Conservation (phyloP, 148 eudicot genomes). For the Dianthus caryophyllus region DNA sequence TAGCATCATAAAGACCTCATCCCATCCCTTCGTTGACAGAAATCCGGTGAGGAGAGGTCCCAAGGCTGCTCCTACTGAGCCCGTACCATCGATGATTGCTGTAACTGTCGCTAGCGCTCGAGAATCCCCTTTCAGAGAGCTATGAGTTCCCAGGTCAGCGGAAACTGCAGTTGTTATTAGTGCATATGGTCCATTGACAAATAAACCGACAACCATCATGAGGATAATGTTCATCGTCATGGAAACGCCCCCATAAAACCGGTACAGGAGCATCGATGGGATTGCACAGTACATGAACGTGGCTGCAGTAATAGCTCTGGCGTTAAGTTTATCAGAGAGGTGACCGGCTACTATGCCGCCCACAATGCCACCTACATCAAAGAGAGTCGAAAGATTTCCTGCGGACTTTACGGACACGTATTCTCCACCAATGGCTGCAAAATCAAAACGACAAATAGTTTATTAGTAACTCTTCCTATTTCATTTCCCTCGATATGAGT, state of each 20-base stretch:
- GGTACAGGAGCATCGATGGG: constrained; percentile 75
- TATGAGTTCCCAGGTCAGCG: constrained; percentile 93
- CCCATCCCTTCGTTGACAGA: constrained; percentile 83
- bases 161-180: constrained; percentile 98
- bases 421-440: constrained; percentile 82
- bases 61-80: constrained; percentile 88
- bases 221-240: constrained; percentile 62
- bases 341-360: constrained; percentile 93
- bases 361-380: constrained; percentile 90
- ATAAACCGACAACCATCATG: constrained; percentile 83
- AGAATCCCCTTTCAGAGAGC: constrained; percentile 79
- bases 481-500: background rate
- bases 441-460: constrained; percentile 13
- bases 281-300: constrained; percentile 82
- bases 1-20: constrained; percentile 71
- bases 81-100: constrained; percentile 98
- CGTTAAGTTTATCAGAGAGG: constrained; percentile 78
- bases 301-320: constrained; percentile 89
- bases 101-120: constrained; percentile 97
- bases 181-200: constrained; percentile 91
- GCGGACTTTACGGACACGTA: constrained; percentile 82
- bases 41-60: constrained; percentile 93
- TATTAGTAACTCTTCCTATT: background rate
- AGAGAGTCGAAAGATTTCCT: constrained; percentile 90
- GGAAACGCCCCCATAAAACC: constrained; percentile 64